phyloP scores from a whole-genome alignment of 2,329 filamentous ascomycete genomes.

The Ceratocystis diversiconidia region DNA sequence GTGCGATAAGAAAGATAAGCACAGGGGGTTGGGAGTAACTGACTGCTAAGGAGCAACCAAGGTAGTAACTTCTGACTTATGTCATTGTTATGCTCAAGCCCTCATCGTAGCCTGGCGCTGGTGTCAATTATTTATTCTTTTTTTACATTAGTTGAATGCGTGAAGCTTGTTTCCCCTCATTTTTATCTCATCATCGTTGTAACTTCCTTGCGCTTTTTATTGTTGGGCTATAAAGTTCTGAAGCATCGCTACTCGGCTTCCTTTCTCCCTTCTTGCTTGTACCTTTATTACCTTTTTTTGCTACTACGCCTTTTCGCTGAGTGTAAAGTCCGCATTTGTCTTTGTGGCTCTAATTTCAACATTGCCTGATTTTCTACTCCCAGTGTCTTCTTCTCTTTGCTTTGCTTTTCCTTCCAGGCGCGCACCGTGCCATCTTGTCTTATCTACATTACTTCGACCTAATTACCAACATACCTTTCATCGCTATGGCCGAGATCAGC shows the following conservation, averaged over 20 bases:
- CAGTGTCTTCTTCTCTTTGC: background rate
- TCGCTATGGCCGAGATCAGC: conserved; percentile 1
- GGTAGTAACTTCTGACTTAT: background rate
- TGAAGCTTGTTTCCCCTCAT: background rate
- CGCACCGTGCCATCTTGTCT: background rate
- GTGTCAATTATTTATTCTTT: background rate
- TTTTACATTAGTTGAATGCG: background rate
- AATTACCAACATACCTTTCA: background rate
- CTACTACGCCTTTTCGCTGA: background rate
- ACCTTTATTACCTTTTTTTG: background rate
- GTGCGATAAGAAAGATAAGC: conserved; percentile 6
- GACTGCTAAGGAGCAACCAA: too few relatives aligned
- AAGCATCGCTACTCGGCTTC: background rate
- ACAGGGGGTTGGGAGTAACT: background rate
- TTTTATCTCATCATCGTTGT: background rate
- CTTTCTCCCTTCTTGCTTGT: background rate
- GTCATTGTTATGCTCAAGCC: conserved; percentile 3
- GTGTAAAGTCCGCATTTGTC: background rate
- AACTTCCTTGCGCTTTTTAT: background rate
- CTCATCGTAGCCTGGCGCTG: background rate
- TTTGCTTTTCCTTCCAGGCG: background rate
- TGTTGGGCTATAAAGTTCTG: background rate
- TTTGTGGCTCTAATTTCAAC: background rate
- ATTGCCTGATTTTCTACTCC: background rate
- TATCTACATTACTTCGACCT: background rate